Evolutionary conservation across 257 asterid species (phyloP).

Genomic region (Solanum appendiculatum): DNA sequence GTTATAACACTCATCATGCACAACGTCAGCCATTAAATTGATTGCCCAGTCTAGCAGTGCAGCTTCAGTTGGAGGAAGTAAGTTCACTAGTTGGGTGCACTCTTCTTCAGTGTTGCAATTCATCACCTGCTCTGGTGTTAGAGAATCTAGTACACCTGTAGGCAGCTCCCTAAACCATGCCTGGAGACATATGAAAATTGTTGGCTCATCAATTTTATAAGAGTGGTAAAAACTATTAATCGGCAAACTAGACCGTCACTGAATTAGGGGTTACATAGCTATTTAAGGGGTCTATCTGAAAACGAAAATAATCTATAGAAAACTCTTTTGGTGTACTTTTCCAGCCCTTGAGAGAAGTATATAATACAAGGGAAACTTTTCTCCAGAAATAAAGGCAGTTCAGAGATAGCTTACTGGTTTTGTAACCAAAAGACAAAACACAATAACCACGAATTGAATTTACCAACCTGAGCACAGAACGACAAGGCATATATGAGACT

Average conservation of each 20-base stretch:
- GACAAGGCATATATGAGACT: not conserved
- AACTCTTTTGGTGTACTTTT: not conserved
- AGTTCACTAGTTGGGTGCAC: conserved; percentile 38
- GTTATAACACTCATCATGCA: conserved; percentile 43
- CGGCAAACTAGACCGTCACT: not conserved
- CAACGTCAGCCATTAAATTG: conserved; percentile 78
- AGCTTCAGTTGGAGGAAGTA: conserved; percentile 58
- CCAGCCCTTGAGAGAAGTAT: not conserved
- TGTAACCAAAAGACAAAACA: not conserved
- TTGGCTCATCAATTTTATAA: not conserved
- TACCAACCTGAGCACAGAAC: not conserved
- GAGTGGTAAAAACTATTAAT: not conserved
- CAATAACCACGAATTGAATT: not conserved
- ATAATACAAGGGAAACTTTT: not conserved
- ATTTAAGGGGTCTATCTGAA: not conserved
- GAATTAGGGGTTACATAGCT: not conserved
- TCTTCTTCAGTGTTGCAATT: conserved; percentile 83
- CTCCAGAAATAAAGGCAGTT: not conserved
- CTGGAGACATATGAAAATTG: conserved; percentile 18
- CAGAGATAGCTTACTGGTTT: not conserved
- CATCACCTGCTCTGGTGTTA: conserved; percentile 72
- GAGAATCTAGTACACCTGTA: conserved; percentile 60
- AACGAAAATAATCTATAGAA: not conserved
- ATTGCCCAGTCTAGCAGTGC: conserved; percentile 75
- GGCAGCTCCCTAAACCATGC: conserved; percentile 96